Conservation (phyloP, 2,329 filamentous ascomycete genomes). For the Bertia moriformis region DNA sequence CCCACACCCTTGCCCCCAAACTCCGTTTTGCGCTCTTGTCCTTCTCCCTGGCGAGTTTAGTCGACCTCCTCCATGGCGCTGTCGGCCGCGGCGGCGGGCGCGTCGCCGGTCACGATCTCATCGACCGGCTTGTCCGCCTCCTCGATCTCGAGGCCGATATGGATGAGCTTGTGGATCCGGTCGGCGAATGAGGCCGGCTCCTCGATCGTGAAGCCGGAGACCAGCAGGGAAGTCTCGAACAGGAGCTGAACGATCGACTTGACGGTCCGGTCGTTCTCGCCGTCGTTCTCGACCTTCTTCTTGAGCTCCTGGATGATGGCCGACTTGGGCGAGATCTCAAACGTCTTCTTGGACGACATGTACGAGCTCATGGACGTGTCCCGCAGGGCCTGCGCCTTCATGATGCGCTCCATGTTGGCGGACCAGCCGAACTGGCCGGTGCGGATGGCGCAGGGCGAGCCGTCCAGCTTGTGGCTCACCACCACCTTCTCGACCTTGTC, state of each 20-base stretch:
- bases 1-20: too few relatives aligned
- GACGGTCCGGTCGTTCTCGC: constrained; percentile 96
- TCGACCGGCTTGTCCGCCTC: constrained; percentile 69
- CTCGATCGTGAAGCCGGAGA: constrained; percentile 98
- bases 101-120: constrained; percentile 34
- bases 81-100: constrained; percentile 55
- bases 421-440: constrained; percentile 99
- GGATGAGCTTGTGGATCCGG: constrained; percentile 99
- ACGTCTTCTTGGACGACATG: constrained; percentile 99
- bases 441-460: constrained; percentile 92
- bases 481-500: constrained; percentile 99
- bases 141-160: constrained; percentile 91
- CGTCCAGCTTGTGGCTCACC: constrained; percentile 91
- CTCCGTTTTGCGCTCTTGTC: too few relatives aligned
- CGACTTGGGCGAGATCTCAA: constrained; percentile 99
- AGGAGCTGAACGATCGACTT: constrained; percentile 98
- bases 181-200: constrained; percentile 96
- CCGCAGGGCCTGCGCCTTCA: constrained; percentile 99
- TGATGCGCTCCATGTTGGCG: constrained; percentile 99
- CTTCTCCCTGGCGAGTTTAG: too few relatives aligned
- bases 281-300: constrained; percentile 95
- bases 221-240: constrained; percentile 95
- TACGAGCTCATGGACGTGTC: constrained; percentile 99
- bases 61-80: constrained; percentile 99
- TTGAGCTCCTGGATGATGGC: constrained; percentile 97